These are phyloP conservation scores for Sisymbrium irio DNA, from an alignment of 345 rosid species.

Conservation along the genomic window DNA sequence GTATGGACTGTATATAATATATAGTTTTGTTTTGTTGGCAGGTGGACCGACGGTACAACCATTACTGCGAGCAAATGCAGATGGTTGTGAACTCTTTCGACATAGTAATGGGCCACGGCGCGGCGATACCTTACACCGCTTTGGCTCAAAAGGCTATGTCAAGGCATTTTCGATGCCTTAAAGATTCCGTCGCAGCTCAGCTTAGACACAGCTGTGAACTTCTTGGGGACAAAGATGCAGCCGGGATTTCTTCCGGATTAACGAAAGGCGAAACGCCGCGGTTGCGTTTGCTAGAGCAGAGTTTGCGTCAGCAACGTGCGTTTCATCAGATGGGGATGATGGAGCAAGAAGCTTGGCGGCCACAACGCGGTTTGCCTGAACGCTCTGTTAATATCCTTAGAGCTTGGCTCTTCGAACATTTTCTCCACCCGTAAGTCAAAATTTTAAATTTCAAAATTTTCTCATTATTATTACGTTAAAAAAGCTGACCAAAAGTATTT, in stretches of 20 bases:
- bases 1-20: slow-evolving; percentile 3
- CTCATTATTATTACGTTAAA: not conserved
- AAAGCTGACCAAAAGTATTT: slow-evolving; percentile 7
- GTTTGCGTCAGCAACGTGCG: slow-evolving; percentile 84
- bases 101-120: slow-evolving; percentile 85
- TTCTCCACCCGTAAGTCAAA: slow-evolving; percentile 92
- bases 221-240: slow-evolving; percentile 76
- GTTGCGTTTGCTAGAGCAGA: slow-evolving; percentile 76
- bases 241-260: slow-evolving; percentile 55
- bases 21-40: slow-evolving; percentile 39
- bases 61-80: slow-evolving; percentile 97
- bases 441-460: not conserved
- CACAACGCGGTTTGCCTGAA: slow-evolving; percentile 97
- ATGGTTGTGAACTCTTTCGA: slow-evolving; percentile 96
- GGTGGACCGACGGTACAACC: slow-evolving; percentile 91
- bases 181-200: slow-evolving; percentile 72
- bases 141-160: slow-evolving; percentile 99
- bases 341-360: slow-evolving; percentile 98
- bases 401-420: slow-evolving; percentile 99
- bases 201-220: slow-evolving; percentile 74
- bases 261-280: slow-evolving; percentile 97
- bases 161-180: slow-evolving; percentile 86
- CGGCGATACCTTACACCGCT: slow-evolving; percentile 88
- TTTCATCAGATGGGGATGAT: slow-evolving; percentile 96
- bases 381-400: slow-evolving; percentile 86